Percentiles rank a stretch among this genome's conserved stretches.
Evolutionary conservation across 2,329 filamentous ascomycete genomes (phyloP).

Genomic region (Madurella mycetomatis): DNA sequence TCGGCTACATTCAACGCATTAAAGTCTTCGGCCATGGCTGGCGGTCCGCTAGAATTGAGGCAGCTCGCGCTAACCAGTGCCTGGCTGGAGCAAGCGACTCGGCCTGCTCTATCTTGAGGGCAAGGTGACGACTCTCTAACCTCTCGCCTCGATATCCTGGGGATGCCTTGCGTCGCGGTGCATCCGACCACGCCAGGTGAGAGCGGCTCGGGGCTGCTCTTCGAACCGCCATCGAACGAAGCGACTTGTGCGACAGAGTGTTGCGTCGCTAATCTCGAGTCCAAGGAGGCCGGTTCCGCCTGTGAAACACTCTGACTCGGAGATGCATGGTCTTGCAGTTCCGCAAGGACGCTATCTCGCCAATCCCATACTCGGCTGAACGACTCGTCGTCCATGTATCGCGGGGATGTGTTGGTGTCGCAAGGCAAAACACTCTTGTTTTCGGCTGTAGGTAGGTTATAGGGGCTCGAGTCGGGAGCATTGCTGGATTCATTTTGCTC

Average conservation of each 20-base stretch:
- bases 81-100: not conserved
- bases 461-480: constrained; percentile 4
- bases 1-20: not conserved
- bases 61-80: not conserved
- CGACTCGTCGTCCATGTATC: constrained; percentile 13
- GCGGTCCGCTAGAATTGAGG: not conserved
- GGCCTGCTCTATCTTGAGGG: not conserved
- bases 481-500: constrained; percentile 1
- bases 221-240: not conserved
- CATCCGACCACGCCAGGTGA: not conserved
- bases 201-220: not conserved
- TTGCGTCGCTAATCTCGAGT: constrained; percentile 12
- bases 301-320: not conserved
- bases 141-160: not conserved
- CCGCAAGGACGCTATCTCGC: constrained; percentile 13
- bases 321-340: not conserved
- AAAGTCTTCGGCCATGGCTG: not conserved
- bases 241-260: not conserved
- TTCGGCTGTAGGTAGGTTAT: not conserved
- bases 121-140: not conserved
- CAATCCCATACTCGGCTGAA: constrained; percentile 13
- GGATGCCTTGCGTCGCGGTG: no score
- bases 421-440: not conserved
- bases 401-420: not conserved
- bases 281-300: constrained; percentile 1